Evolutionary conservation across 805 yeast species (phyloP).

Genomic region (Candida piceae): DNA sequence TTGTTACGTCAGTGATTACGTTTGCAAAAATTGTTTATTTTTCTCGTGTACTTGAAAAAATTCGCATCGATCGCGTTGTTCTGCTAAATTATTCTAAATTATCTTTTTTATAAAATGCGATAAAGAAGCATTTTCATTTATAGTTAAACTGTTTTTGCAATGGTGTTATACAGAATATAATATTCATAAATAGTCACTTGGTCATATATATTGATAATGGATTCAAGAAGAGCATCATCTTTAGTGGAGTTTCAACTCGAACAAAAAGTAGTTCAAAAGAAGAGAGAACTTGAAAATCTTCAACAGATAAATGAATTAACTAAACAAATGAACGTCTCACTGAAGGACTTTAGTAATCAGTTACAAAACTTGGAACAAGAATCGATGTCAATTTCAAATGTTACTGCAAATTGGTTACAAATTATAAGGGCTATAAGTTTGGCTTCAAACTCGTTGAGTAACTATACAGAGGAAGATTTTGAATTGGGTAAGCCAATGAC

Average conservation of each 20-base stretch:
- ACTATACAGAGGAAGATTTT: constrained; percentile 39
- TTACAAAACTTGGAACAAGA: constrained; percentile 50
- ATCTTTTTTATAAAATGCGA: no score
- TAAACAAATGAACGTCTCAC: constrained; percentile 37
- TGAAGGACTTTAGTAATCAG: constrained; percentile 45
- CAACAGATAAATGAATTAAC: constrained; percentile 45
- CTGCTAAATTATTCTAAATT: no score
- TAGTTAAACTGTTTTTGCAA: no score
- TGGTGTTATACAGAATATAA: no score
- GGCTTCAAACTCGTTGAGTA: constrained; percentile 49
- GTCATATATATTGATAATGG: constrained; percentile 2
- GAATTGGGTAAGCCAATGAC: constrained; percentile 49
- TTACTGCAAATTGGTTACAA: constrained; percentile 62
- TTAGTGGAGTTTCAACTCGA: constrained; percentile 16
- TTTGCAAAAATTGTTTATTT: no score
- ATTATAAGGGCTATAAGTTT: constrained; percentile 56
- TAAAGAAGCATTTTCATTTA: no score
- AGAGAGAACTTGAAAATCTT: constrained; percentile 46
- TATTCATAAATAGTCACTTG: no score
- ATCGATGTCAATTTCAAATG: constrained; percentile 52
- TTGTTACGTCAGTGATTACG: not conserved
- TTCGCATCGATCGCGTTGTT: no score
- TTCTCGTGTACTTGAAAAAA: no score
- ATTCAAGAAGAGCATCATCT: constrained; percentile 9
- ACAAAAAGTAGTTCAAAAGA: constrained; percentile 36